Percentiles rank a stretch among this genome's conserved stretches.
Evolutionary conservation across 1,284 basidiomycete genomes (phyloP).

Genomic region (Paramarasmius palmivorus): DNA sequence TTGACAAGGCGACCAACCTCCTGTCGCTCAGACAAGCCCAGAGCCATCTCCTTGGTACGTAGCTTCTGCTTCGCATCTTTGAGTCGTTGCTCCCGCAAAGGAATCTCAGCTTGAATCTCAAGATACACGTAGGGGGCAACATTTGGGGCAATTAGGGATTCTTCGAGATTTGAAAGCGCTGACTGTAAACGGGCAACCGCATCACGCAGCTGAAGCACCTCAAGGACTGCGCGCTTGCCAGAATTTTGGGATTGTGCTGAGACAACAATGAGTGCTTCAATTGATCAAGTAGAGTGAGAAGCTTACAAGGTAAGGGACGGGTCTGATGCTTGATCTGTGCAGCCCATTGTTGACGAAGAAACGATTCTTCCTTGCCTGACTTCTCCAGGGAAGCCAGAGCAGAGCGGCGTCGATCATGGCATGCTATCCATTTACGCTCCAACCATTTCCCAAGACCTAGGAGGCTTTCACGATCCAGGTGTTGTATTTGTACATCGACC

Average conservation of each 20-base stretch:
- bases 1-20: background rate
- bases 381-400: background rate
- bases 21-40: no score
- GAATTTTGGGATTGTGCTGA: background rate
- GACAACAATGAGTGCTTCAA: background rate
- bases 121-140: no score
- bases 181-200: background rate
- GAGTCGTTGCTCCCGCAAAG: background rate
- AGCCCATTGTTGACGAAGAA: constrained; percentile 18
- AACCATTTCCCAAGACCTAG: constrained; percentile 19
- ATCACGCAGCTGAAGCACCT: background rate
- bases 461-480: constrained; percentile 12
- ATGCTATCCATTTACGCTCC: constrained; percentile 5
- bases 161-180: background rate
- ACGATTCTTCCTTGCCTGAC: background rate
- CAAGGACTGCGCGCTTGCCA: background rate
- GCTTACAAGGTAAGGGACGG: constrained; percentile 16
- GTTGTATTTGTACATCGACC: constrained; percentile 24
- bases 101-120: no score
- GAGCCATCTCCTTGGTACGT: background rate
- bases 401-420: background rate
- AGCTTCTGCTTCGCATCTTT: background rate
- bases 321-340: constrained; percentile 19
- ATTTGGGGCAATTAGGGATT: no score
- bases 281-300: background rate